phyloP scores from a whole-genome alignment of 768 basidiomycete species.

The Pleurotus djamor region DNA sequence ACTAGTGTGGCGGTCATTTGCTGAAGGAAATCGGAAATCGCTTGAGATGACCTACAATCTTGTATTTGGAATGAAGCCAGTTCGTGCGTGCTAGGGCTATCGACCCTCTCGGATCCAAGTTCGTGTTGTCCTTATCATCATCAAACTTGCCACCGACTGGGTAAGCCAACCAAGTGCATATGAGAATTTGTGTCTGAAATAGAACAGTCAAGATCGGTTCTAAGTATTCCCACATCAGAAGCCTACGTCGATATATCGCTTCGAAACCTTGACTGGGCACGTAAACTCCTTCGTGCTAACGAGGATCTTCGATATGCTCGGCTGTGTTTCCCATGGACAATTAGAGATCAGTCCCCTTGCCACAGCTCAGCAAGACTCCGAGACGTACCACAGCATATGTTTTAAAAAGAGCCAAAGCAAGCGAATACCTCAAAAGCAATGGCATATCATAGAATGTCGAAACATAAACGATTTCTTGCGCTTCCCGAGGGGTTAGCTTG shows the following conservation, averaged over 20 bases:
- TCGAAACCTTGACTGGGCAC: conserved; percentile 30
- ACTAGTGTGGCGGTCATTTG: conserved; percentile 12
- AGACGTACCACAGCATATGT: conserved; percentile 45
- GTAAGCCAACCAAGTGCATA: conserved; percentile 37
- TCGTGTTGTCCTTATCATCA: conserved; percentile 11
- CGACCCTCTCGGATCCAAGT: conserved; percentile 28
- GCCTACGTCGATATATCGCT: conserved; percentile 48
- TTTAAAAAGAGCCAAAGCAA: conserved; percentile 52
- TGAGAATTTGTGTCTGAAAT: conserved; percentile 40
- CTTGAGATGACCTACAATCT: conserved; percentile 26
- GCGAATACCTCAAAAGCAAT: conserved; percentile 30
- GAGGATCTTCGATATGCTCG: conserved; percentile 43
- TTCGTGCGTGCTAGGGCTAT: conserved; percentile 37
- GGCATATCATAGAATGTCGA: conserved; percentile 44
- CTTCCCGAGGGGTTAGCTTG: conserved; percentile 41
- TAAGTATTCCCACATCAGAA: not conserved
- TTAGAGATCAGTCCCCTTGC: not conserved
- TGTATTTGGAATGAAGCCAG: conserved; percentile 35
- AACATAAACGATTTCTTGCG: conserved; percentile 36
- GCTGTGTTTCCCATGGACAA: conserved; percentile 23
- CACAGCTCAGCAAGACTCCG: not conserved
- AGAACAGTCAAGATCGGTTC: not conserved
- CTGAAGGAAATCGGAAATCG: not conserved
- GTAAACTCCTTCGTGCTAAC: conserved; percentile 37
- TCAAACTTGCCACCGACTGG: conserved; percentile 19